Evolutionary conservation across 2,329 filamentous ascomycete genomes (phyloP).

Genomic region (Dendryphion nanum): DNA sequence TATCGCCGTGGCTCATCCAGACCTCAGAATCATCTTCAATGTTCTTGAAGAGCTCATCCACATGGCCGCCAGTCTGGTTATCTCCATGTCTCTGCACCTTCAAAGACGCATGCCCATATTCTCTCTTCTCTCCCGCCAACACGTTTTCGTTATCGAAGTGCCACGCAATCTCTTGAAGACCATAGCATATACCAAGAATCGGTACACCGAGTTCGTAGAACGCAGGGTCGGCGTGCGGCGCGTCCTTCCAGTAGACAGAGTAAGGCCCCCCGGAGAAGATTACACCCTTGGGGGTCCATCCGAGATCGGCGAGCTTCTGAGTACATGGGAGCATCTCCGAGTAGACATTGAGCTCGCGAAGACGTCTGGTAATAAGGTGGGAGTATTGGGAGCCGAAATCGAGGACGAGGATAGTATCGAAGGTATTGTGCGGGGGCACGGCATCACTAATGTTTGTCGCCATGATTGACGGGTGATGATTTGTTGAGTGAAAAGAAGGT

Average conservation of each 20-base stretch:
- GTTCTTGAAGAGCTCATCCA: conserved; percentile 76
- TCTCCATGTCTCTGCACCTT: conserved; percentile 58
- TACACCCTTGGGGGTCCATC: conserved; percentile 80
- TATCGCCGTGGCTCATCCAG: conserved; percentile 90
- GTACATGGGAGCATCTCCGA: conserved; percentile 87
- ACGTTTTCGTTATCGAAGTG: conserved; percentile 67
- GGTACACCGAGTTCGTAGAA: conserved; percentile 73
- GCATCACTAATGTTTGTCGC: conserved; percentile 42
- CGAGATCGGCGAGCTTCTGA: conserved; percentile 72
- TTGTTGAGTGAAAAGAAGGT: background rate
- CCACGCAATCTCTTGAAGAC: conserved; percentile 72
- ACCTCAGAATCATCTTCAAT: conserved; percentile 69
- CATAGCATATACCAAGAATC: conserved; percentile 63
- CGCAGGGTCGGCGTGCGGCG: conserved; percentile 78
- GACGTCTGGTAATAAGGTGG: conserved; percentile 71
- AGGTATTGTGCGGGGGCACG: conserved; percentile 49
- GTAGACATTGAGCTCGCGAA: conserved; percentile 78
- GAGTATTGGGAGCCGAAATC: conserved; percentile 73
- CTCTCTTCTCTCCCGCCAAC: conserved; percentile 62
- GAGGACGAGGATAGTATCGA: conserved; percentile 69
- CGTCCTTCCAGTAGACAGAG: conserved; percentile 77
- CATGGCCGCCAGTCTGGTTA: conserved; percentile 53
- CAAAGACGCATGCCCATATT: conserved; percentile 71
- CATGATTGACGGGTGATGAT: conserved; percentile 22
- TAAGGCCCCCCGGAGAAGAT: conserved; percentile 72